Evolutionary conservation across 1,139 yeast species (phyloP).

Genomic region (Pichia sp.): DNA sequence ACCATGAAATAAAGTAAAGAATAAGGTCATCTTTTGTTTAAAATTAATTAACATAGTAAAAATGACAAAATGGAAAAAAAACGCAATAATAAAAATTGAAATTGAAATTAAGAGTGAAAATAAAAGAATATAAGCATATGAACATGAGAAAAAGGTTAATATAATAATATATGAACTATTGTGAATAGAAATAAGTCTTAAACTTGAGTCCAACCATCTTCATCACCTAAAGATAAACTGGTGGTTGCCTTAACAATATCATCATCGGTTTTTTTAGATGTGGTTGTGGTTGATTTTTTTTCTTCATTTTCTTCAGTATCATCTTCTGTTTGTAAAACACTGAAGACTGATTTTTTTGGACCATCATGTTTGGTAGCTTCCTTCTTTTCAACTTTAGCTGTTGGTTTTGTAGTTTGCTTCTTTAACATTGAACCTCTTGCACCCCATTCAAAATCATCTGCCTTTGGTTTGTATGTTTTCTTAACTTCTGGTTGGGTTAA

Average conservation of each 20-base stretch:
- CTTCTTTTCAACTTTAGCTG: slow-evolving; percentile 14
- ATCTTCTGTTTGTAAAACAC: slow-evolving; percentile 61
- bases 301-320: slow-evolving; percentile 48
- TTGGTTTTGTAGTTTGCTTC: slow-evolving; percentile 29
- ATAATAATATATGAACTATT: background rate
- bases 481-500: slow-evolving; percentile 36
- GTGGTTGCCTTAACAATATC: slow-evolving; percentile 39
- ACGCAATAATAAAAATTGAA: background rate
- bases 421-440: slow-evolving; percentile 22
- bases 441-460: slow-evolving; percentile 38
- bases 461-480: slow-evolving; percentile 27
- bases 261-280: slow-evolving; percentile 19
- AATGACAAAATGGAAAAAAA: background rate
- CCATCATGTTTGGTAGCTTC: slow-evolving; percentile 19
- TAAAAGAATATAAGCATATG: background rate
- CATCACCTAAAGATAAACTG: slow-evolving; percentile 35
- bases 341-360: slow-evolving; percentile 45
- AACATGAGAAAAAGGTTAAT: background rate
- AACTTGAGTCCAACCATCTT: slow-evolving; percentile 48
- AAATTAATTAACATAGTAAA: background rate
- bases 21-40: background rate
- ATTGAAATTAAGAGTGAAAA: background rate
- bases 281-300: slow-evolving; percentile 17
- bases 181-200: background rate
- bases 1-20: slow-evolving; percentile 4